Percentiles rank a stretch among this genome's conserved stretches.
Evolutionary conservation across 805 yeast species (phyloP).

Genomic region (Candida golubevii): DNA sequence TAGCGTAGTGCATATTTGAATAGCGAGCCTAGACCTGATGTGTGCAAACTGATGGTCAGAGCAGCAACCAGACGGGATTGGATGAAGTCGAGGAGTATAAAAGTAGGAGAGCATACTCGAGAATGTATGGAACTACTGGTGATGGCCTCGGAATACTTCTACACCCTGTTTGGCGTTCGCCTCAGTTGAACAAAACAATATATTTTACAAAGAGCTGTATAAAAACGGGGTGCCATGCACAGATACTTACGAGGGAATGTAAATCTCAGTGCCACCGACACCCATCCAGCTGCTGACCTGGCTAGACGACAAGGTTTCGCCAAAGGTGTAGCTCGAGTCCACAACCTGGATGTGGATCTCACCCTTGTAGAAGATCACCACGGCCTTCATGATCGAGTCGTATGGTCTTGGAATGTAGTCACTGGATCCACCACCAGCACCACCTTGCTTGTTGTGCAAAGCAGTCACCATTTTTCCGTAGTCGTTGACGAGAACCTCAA

Average conservation of each 20-base stretch:
- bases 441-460: constrained; percentile 75
- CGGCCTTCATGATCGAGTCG: constrained; percentile 74
- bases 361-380: constrained; percentile 65
- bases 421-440: constrained; percentile 78
- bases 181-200: too few species aligned
- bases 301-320: constrained; percentile 31
- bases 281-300: constrained; percentile 61
- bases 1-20: too few species aligned
- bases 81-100: too few species aligned
- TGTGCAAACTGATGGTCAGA: too few species aligned
- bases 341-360: constrained; percentile 60
- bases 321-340: constrained; percentile 52
- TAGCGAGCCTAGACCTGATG: too few species aligned
- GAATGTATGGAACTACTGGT: too few species aligned
- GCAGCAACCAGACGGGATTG: too few species aligned
- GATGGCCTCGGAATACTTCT: too few species aligned
- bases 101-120: too few species aligned
- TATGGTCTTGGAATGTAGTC: constrained; percentile 90
- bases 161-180: too few species aligned
- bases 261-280: constrained; percentile 47
- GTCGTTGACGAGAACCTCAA: constrained; percentile 80
- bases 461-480: constrained; percentile 65
- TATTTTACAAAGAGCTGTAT: too few species aligned
- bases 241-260: constrained; percentile 10
- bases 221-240: too few species aligned